Evolutionary conservation across 2,329 filamentous ascomycete genomes (phyloP).

Genomic region (Conoideocrella luteorostrata): DNA sequence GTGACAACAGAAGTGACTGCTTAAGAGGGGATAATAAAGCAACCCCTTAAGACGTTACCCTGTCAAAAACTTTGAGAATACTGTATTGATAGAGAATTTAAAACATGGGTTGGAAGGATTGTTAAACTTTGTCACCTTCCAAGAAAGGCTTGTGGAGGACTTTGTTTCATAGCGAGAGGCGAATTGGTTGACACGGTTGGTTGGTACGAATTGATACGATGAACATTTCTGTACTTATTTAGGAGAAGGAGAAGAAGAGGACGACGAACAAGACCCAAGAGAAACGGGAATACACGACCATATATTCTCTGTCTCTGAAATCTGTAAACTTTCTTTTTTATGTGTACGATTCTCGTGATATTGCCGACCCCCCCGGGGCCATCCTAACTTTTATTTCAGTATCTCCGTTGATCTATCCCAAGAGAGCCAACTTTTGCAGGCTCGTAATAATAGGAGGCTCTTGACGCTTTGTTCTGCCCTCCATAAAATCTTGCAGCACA

Average conservation of each 20-base stretch:
- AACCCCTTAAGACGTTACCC: no score
- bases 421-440: slow-evolving; percentile 43
- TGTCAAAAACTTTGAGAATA: no score
- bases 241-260: slow-evolving; percentile 10
- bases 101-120: no score
- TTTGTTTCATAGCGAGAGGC: slow-evolving; percentile 24
- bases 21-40: no score
- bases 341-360: no score
- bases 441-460: slow-evolving; percentile 42
- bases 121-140: no score
- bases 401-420: no score
- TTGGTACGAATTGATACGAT: slow-evolving; percentile 9
- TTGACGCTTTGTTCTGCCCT: slow-evolving; percentile 37
- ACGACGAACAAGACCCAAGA: neutral
- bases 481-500: slow-evolving; percentile 44
- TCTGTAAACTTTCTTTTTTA: neutral
- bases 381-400: no score
- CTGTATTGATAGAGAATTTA: no score
- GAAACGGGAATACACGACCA: neutral
- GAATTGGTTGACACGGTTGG: slow-evolving; percentile 8
- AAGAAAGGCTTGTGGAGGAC: neutral
- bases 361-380: no score
- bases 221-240: no score
- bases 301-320: no score
- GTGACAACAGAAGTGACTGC: slow-evolving; percentile 7